A percentile compares a stretch with the other conserved stretches of the same genome.
Evolutionary conservation across 805 yeast species (phyloP).

Genomic region (Barnettozyma vustinii): DNA sequence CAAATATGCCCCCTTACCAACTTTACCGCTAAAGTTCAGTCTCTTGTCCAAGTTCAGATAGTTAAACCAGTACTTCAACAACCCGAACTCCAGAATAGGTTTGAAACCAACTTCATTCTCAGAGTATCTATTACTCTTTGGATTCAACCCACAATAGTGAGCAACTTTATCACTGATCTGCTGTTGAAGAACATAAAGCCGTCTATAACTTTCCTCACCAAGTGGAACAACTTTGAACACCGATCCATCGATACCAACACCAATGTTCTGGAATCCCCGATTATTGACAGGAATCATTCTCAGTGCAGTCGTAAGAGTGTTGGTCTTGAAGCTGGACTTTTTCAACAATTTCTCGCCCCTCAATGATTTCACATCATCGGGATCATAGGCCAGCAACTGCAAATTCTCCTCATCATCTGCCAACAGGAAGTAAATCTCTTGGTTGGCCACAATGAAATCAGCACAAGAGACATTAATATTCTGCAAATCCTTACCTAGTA

Average conservation of each 20-base stretch:
- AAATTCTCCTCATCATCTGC: slow-evolving; percentile 65
- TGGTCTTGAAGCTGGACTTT: slow-evolving; percentile 64
- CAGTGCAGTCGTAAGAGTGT: slow-evolving; percentile 55
- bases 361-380: slow-evolving; percentile 79
- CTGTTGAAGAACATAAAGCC: slow-evolving; percentile 81
- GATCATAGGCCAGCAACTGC: slow-evolving; percentile 81
- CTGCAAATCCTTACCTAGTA: slow-evolving; percentile 68
- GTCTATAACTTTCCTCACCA: slow-evolving; percentile 67
- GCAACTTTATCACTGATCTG: slow-evolving; percentile 75
- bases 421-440: slow-evolving; percentile 57
- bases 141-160: slow-evolving; percentile 77
- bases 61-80: slow-evolving; percentile 45
- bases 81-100: slow-evolving; percentile 60
- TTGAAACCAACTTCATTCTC: slow-evolving; percentile 39
- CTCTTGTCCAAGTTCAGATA: slow-evolving; percentile 54
- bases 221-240: slow-evolving; percentile 70
- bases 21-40: slow-evolving; percentile 46
- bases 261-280: slow-evolving; percentile 56
- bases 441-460: slow-evolving; percentile 73
- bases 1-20: slow-evolving; percentile 49
- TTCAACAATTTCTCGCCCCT: slow-evolving; percentile 74
- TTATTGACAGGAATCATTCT: slow-evolving; percentile 33
- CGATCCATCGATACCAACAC: slow-evolving; percentile 76
- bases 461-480: slow-evolving; percentile 58
- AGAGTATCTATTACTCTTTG: slow-evolving; percentile 40